Evolutionary conservation across 371 early-diverging fungal species (phyloP).

Genomic region (Mortierella sp.): DNA sequence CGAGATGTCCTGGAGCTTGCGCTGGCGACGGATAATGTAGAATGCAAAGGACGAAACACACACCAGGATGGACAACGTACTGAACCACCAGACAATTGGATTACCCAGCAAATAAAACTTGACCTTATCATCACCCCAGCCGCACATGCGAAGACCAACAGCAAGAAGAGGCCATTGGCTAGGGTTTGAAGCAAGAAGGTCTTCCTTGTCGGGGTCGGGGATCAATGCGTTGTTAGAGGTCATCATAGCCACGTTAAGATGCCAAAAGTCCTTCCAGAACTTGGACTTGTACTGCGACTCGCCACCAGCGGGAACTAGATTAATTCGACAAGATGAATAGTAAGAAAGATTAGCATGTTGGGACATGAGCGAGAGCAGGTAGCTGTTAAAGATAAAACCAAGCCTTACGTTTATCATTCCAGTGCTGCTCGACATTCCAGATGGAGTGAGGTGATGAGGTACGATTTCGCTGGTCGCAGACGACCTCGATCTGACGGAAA

Average conservation of each 20-base stretch:
- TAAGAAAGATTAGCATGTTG: neutral
- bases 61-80: conserved; percentile 74
- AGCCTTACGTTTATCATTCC: conserved; percentile 67
- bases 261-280: conserved; percentile 92
- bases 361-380: neutral
- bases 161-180: conserved; percentile 95
- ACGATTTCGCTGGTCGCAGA: conserved; percentile 82
- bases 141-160: conserved; percentile 97
- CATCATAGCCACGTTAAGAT: conserved; percentile 98
- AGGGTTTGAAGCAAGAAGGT: conserved; percentile 89
- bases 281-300: conserved; percentile 68
- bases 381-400: no score
- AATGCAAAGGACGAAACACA: conserved; percentile 60
- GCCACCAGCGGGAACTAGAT: conserved; percentile 72
- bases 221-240: conserved; percentile 97
- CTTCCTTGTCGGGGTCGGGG: conserved; percentile 97
- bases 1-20: conserved; percentile 76
- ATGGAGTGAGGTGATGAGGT: conserved; percentile 73
- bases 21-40: conserved; percentile 78
- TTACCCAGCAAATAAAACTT: conserved; percentile 98
- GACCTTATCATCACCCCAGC: conserved; percentile 91
- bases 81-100: conserved; percentile 96
- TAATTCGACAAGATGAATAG: neutral
- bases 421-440: conserved; percentile 98
- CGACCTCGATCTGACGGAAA: conserved; percentile 96